Evolutionary conservation across 257 asterid species (phyloP), one percentile per base, ranked within the genome.

Genomic region (Avicennia marina): DNA sequence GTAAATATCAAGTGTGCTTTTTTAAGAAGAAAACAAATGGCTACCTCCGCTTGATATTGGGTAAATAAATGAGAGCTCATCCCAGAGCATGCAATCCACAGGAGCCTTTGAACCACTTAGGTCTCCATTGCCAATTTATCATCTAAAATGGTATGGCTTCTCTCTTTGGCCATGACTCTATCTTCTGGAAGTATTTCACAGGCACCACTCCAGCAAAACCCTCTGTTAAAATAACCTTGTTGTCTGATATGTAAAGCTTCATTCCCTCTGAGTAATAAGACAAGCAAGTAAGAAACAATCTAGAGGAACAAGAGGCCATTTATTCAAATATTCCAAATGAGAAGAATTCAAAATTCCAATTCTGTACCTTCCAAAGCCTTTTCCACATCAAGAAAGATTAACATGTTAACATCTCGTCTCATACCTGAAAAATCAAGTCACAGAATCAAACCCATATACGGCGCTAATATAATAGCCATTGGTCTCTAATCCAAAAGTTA

Each of bases 141-240:
- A 19, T 50, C 63, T 68, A 71, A 33, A 88, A 73, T 24, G 87
- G 56, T 48, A 89, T 70, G 9, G 73, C 64, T 51, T 64, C 75
- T 76, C 94, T 84, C 64, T 67, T 72, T 21, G 98, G 96, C 96
- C 96, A 89, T 16, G 97, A 76, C 72, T 86, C 95, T 45, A 89
- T 75, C 82, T 84, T 75, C 67, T 62, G 74, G 68, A 93, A 86
- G 66, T 86, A 93, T 77, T 78, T 86, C 40, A 41, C 78, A 0
- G 96, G 95, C 66, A 89, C 94, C 6, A 73, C 79, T 10, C 97
- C 97, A 25, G 86, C 84, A 51, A 86, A 81, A 19, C 98, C 98
- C 79, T 89, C 97, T 0, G 98, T 89, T 70, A 93, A 74, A 62
- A 89, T 82, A 78, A 93, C 98, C 72, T 42, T 67, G 75, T 93